These are phyloP conservation scores for Erythrobasidium yunnanense DNA, from an alignment of 768 basidiomycete genomes.

Conservation along the genomic window DNA sequence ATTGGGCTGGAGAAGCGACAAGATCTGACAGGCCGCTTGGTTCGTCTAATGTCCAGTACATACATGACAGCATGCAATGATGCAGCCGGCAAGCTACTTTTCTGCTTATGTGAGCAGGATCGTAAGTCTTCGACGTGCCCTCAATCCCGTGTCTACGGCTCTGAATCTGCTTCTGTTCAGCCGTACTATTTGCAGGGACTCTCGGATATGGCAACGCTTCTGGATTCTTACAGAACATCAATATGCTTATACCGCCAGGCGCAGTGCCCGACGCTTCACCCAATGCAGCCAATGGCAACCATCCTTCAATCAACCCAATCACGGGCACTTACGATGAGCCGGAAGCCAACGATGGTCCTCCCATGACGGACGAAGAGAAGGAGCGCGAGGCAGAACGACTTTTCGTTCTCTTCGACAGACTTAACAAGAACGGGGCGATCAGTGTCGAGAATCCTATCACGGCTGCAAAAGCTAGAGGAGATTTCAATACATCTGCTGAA, in stretches of 20 bases:
- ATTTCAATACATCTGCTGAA: constrained; percentile 30
- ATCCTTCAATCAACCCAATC: constrained; percentile 59
- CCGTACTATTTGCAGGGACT: constrained; percentile 59
- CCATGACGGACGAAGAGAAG: constrained; percentile 91
- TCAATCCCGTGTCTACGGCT: constrained; percentile 23
- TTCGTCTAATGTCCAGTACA: constrained; percentile 64
- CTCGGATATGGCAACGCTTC: constrained; percentile 94
- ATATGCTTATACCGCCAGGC: constrained; percentile 54
- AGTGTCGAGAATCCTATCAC: constrained; percentile 49
- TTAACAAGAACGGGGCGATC: constrained; percentile 58
- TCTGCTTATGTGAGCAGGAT: constrained; percentile 67
- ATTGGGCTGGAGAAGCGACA: constrained; percentile 60
- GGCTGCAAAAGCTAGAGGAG: constrained; percentile 29
- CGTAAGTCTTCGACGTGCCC: constrained; percentile 42
- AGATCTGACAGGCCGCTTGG: constrained; percentile 64
- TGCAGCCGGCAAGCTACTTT: constrained; percentile 76
- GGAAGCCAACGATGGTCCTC: constrained; percentile 41
- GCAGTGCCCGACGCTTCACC: neutral
- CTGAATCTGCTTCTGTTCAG: constrained; percentile 42
- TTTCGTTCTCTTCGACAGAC: constrained; percentile 77
- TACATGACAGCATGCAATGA: constrained; percentile 64
- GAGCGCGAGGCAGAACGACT: constrained; percentile 83
- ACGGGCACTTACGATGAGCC: constrained; percentile 55
- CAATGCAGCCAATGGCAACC: constrained; percentile 41
- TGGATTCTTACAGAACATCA: constrained; percentile 85